Base-by-base conservation (phyloP, 352 stramenopile genomes). In the Phytophthora kernoviae region DNA sequence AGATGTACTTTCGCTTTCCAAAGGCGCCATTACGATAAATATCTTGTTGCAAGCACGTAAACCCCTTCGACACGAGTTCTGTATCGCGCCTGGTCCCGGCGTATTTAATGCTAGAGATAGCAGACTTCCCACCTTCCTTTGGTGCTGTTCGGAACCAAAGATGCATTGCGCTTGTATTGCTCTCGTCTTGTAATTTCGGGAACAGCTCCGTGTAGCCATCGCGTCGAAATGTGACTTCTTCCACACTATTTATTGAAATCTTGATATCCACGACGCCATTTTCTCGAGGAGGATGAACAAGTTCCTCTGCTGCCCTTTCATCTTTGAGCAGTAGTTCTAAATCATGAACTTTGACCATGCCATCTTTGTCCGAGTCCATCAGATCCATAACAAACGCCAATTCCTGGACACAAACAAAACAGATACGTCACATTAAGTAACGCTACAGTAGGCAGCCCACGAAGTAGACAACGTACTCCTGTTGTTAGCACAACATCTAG, bases 401-500 rank as follows among this genome's bases (percentile, higher is more conserved):
- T 58, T 94, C 84, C 84, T 94, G 33, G 6, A 22, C 15, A 43
- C 2, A 8, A 43, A 30, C 6, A 30, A 3, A 30, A 6, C 24
- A 30, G 6, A 7, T 30, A 30, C 24, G 24, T 30, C 24, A 6
- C 24, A 30, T 6, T 30, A 30, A 30, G 24, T 6, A 30, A 3
- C 3, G 6, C 14, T 26, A n/a, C 6, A 49, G 21, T 3, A 36
- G 12, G 5, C 20, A 17, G n/a, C 3, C 18, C 20, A 4, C 14
- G 21, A 18, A 27, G 8, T 1, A 17, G 17, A 47, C 10, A 27
- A 73, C 75, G 14, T 73, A 93, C 84, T 42, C 84, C 82, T 20
- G 80, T 84, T 10, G 84, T 94, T n/a, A 94, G 63, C 9, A 88
- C 77, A 15, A 94, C 79, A 54, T 92, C 84, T 24, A 94, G 65